These are phyloP conservation scores for Carex parvula DNA, from an alignment of 176 grass and related monocot genomes.

Conservation along the genomic window DNA sequence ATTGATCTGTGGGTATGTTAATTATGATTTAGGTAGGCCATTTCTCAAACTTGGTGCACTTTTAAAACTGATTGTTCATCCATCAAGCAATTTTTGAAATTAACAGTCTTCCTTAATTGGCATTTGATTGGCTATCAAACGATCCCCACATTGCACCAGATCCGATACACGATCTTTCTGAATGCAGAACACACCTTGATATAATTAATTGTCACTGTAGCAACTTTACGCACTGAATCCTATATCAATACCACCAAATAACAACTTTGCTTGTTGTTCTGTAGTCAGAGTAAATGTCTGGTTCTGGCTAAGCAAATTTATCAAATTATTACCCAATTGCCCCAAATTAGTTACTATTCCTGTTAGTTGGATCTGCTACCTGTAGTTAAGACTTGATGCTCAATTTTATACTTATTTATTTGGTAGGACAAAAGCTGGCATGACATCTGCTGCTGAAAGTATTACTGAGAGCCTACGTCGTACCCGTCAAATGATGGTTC, in stretches of 20 bases:
- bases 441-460: constrained; percentile 90
- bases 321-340: not conserved
- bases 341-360: not conserved
- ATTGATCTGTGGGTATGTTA: not conserved
- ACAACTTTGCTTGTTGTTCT: not conserved
- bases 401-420: not conserved
- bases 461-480: constrained; percentile 79
- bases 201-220: not conserved
- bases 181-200: not conserved
- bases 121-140: not conserved
- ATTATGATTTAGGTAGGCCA: not conserved
- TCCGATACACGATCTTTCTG: not conserved
- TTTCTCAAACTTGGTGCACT: not conserved
- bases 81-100: not conserved
- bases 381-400: not conserved
- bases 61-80: not conserved
- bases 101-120: not conserved
- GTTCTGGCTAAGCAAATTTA: too few relatives aligned
- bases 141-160: not conserved
- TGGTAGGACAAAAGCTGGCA: constrained; percentile 78
- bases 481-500: constrained; percentile 87
- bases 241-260: not conserved
- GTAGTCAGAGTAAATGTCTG: not conserved
- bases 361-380: not conserved
- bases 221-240: not conserved